Evolutionary conservation across 495 filamentous ascomycete genomes (phyloP).

Genomic region (Chaetomidium leptoderma): DNA sequence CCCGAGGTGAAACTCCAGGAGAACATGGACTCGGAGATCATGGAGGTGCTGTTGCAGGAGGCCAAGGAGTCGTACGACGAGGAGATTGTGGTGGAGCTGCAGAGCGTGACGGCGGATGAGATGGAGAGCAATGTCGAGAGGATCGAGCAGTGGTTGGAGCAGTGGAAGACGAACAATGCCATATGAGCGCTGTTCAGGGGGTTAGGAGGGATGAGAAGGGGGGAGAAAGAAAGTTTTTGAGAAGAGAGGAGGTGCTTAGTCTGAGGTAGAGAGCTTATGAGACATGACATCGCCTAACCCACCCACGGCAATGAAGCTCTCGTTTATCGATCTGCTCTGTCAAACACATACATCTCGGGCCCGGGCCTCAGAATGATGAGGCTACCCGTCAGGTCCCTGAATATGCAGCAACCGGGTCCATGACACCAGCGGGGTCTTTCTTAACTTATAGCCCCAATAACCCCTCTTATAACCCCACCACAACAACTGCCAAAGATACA

Average conservation of each 20-base stretch:
- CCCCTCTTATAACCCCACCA: constrained; percentile 4
- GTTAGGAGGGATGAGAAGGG: not conserved
- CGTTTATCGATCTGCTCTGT: not conserved
- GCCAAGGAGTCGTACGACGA: constrained; percentile 81
- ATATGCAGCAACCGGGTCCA: constrained; percentile 19
- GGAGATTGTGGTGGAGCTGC: constrained; percentile 86
- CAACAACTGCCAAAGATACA: not conserved
- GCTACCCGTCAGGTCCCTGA: not conserved
- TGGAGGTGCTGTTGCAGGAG: constrained; percentile 89
- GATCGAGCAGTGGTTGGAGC: constrained; percentile 73
- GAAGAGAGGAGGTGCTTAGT: not conserved
- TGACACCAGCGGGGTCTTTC: not conserved
- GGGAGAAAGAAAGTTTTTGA: not conserved
- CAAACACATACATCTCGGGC: not conserved
- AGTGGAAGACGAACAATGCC: constrained; percentile 68
- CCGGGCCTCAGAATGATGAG: not conserved
- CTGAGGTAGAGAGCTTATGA: not conserved
- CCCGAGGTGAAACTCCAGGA: constrained; percentile 85
- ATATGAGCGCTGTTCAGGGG: not conserved
- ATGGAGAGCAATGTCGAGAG: constrained; percentile 83
- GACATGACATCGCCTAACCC: constrained; percentile 4
- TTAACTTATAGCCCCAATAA: constrained; percentile 1
- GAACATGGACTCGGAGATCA: constrained; percentile 96
- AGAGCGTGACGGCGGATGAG: constrained; percentile 74
- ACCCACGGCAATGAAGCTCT: not conserved